Evolutionary conservation across 2,329 filamentous ascomycete genomes (phyloP), one percentile per base, ranked within the genome.

Genomic region (Blastomyces gilchristii): DNA sequence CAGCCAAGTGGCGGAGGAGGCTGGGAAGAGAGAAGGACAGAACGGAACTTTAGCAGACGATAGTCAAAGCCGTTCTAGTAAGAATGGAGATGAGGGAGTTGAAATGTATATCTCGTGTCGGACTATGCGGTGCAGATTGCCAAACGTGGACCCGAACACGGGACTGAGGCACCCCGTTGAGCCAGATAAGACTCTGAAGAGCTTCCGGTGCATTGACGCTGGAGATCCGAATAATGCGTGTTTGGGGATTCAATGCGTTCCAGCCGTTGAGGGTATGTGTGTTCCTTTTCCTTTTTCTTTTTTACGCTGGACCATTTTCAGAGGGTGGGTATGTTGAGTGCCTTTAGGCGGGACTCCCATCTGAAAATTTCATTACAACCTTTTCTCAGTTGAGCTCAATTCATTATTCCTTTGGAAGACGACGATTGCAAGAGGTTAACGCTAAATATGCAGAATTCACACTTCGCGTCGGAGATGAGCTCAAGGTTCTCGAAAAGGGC

Each of bases 61-160:
- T 6, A 56, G 18, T 34, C 31, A 22, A 6, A 8, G 5, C 18
- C 31, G 22, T 39, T 8, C 12, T 9, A 25, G 37, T 12, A 4
- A 69, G 14, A 65, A 67, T 7, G 68, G 69, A 16, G 76, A 75
- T 39, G 41, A 61, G 1, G 66, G 63, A 0, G 64, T 70, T 2
- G 70, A 75, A 54, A 70, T 76, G 31, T 75, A 84, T 65, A 79
- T 83, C 12, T 79, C 78, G 2, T 84, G 82, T 69, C 80, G 82
- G n/a, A 84, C 83, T 12, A 79, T 83, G 2, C 76, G 83, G 56
- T 86, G 84, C 70, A 79, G 78, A 56, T 69, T 87, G 18, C 83
- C 83, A 0, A 86, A 85, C 68, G 82, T 85, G 1, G 79, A 86
- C 67, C 83, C 81, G 0, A 75, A 77, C 22, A 83, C 82, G 0